Evolutionary conservation across 257 asterid species (phyloP).

Genomic region (Catharanthus roseus): DNA sequence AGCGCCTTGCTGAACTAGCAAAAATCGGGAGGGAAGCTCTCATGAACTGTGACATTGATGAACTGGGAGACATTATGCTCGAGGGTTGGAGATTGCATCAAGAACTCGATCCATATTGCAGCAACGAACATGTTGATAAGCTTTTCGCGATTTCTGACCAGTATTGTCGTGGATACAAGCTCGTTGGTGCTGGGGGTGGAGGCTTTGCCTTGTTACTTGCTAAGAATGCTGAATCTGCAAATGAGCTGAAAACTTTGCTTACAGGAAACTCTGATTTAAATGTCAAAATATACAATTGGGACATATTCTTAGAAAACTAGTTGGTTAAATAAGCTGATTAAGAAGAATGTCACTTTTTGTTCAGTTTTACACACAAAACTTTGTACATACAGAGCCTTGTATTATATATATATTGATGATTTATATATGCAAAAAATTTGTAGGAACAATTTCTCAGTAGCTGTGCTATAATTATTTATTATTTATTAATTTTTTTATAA

Average conservation of each 20-base stretch:
- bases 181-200: constrained; percentile 98
- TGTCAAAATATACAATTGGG: constrained; percentile 68
- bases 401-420: not conserved
- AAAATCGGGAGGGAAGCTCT: constrained; percentile 85
- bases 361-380: not conserved
- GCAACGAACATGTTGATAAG: constrained; percentile 76
- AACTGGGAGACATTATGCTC: constrained; percentile 63
- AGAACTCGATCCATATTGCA: constrained; percentile 95
- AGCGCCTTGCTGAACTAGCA: constrained; percentile 81
- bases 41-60: constrained; percentile 75
- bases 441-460: too few relatives aligned
- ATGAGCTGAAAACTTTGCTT: constrained; percentile 41
- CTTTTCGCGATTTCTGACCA: constrained; percentile 61
- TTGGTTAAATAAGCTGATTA: not conserved
- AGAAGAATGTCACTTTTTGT: not conserved
- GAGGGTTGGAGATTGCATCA: constrained; percentile 98
- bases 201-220: constrained; percentile 85
- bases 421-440: too few relatives aligned
- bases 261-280: constrained; percentile 43
- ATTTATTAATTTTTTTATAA: too few relatives aligned
- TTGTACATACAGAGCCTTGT: not conserved
- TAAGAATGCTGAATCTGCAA: constrained; percentile 60
- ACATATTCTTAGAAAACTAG: constrained; percentile 41
- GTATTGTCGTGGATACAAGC: constrained; percentile 81
- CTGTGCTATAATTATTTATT: too few relatives aligned